Percentiles rank a stretch among this genome's conserved stretches.
phyloP scores from a whole-genome alignment of 78 protist genomes.

The Dictyostelium brefeldianum region DNA sequence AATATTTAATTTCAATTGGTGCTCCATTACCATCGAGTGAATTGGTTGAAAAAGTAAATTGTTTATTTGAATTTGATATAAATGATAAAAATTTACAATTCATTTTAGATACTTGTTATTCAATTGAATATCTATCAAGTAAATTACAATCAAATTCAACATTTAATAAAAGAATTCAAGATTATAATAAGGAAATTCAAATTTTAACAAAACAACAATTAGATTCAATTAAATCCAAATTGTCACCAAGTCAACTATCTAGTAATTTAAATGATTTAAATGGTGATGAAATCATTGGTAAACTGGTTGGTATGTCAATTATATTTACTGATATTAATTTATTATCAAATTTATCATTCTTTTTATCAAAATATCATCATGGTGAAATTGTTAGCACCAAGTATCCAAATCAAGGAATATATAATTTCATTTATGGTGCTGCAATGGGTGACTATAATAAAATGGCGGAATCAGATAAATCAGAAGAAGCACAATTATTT shows the following conservation, averaged over 20 bases:
- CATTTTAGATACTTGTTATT: not conserved
- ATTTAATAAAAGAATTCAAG: too few species aligned
- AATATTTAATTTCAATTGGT: not conserved
- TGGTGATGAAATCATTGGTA: not conserved
- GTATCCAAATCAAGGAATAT: too few species aligned
- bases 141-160: not conserved
- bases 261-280: not conserved
- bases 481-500: too few species aligned
- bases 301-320: not conserved
- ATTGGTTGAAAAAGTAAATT: not conserved
- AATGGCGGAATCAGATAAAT: too few species aligned
- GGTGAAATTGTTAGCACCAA: too few species aligned
- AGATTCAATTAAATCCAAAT: not conserved
- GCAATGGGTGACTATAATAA: too few species aligned
- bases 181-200: not conserved
- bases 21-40: not conserved
- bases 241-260: not conserved
- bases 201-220: not conserved
- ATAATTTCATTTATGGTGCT: too few species aligned
- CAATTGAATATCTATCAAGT: not conserved
- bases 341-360: too few species aligned
- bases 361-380: too few species aligned
- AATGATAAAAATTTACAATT: not conserved
- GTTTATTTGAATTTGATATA: not conserved
- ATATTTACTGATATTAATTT: not conserved